Evolutionary conservation across 768 basidiomycete species (phyloP).

Genomic region (Amanita jacksonii): DNA sequence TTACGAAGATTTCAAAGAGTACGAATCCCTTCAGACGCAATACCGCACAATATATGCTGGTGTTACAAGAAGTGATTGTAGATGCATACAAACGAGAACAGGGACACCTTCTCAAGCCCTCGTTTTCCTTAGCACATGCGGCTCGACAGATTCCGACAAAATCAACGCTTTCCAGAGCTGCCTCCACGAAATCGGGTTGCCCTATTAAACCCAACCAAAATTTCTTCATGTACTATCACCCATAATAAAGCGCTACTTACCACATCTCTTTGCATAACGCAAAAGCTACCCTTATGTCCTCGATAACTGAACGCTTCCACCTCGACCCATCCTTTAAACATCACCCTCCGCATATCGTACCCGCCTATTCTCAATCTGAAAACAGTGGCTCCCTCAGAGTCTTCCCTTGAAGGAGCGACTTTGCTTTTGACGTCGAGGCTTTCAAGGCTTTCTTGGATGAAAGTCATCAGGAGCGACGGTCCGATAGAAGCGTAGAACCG

Average conservation of each 20-base stretch:
- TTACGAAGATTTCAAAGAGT: too few species aligned
- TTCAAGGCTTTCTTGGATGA: conserved; percentile 47
- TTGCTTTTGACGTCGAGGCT: conserved; percentile 41
- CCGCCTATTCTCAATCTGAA: conserved; percentile 56
- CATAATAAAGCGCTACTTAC: too few species aligned
- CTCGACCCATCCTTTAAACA: conserved; percentile 68
- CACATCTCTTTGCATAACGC: too few species aligned
- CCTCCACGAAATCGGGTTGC: conserved; percentile 73
- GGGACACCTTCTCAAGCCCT: too few species aligned
- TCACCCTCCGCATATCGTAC: conserved; percentile 50
- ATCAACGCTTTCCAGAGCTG: conserved; percentile 64
- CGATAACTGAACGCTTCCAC: conserved; percentile 50
- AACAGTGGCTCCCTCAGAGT: conserved; percentile 11
- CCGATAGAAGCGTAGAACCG: conserved; percentile 65
- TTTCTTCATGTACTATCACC: too few species aligned
- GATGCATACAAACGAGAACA: too few species aligned
- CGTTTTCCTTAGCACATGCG: conserved; percentile 41
- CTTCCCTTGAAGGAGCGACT: conserved; percentile 19
- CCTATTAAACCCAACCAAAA: conserved; percentile 28
- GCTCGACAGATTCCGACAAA: conserved; percentile 38
- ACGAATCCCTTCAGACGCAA: too few species aligned
- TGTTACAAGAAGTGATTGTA: too few species aligned
- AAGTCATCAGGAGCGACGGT: conserved; percentile 40
- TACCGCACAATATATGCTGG: too few species aligned
- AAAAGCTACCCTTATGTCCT: too few species aligned